phyloP scores from a whole-genome alignment of 2,329 filamentous ascomycete genomes.

The Pseudocercospora vitis region DNA sequence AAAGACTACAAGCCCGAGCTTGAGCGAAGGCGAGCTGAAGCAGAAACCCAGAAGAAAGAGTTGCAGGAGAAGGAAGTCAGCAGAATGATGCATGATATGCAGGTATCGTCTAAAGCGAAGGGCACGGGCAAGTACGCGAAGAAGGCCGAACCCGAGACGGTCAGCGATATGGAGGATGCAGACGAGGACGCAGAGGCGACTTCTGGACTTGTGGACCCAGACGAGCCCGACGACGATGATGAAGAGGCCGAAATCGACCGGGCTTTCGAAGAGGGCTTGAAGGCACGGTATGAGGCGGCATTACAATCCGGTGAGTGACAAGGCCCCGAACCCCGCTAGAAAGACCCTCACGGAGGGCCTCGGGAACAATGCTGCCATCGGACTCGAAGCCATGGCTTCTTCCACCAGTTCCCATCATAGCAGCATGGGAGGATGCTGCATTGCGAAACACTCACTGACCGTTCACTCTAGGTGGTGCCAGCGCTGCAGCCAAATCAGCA shows the following conservation, averaged over 20 bases:
- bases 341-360: too few species aligned
- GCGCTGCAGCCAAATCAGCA: conserved; percentile 18
- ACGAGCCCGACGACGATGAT: conserved; percentile 42
- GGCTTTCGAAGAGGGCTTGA: conserved; percentile 65
- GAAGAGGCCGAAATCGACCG: conserved; percentile 58
- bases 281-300: conserved; percentile 74
- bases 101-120: conserved; percentile 51
- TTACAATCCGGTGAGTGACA: conserved; percentile 55
- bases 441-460: too few species aligned
- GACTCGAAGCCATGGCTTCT: too few species aligned
- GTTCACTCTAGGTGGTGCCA: too few species aligned
- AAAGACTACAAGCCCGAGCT: conserved; percentile 85
- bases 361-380: too few species aligned
- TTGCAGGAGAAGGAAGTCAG: conserved; percentile 78
- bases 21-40: conserved; percentile 71
- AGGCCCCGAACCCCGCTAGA: too few species aligned
- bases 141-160: conserved; percentile 49
- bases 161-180: conserved; percentile 55
- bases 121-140: conserved; percentile 37
- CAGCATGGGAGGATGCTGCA: too few species aligned
- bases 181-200: conserved; percentile 53
- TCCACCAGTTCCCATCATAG: too few species aligned
- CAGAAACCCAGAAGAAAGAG: conserved; percentile 71
- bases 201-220: conserved; percentile 50
- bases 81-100: conserved; percentile 94